Evolutionary conservation across 1,284 basidiomycete genomes (phyloP).

Genomic region (Abortiporus biennis): DNA sequence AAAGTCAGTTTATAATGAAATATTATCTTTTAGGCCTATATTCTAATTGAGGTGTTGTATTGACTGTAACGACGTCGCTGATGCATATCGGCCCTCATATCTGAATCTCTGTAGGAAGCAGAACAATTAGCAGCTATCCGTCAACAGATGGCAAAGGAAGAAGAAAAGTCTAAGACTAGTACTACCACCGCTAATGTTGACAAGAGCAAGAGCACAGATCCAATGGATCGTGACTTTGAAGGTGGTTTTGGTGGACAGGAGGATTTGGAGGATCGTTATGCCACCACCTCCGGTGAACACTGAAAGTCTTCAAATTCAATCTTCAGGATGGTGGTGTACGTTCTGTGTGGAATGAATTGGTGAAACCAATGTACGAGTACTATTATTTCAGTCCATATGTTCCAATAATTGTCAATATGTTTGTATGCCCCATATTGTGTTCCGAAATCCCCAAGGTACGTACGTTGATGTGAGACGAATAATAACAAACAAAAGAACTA

Average conservation of each 20-base stretch:
- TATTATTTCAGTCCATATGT: background rate
- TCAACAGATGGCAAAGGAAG: constrained; percentile 15
- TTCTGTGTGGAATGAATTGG: too few relatives aligned
- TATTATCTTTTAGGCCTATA: background rate
- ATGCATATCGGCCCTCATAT: too few relatives aligned
- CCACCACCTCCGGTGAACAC: constrained; percentile 42
- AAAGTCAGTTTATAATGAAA: constrained; percentile 19
- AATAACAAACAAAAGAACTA: too few relatives aligned
- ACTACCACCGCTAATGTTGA: background rate
- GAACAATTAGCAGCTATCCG: constrained; percentile 26
- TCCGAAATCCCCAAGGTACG: too few relatives aligned
- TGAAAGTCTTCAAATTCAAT: too few relatives aligned
- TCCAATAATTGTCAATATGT: background rate
- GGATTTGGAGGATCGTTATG: constrained; percentile 43
- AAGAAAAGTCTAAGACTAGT: constrained; percentile 9
- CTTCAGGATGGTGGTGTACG: too few relatives aligned
- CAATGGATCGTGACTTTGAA: constrained; percentile 31
- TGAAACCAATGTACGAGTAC: background rate
- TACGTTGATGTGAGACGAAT: too few relatives aligned
- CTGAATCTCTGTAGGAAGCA: too few relatives aligned
- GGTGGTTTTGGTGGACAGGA: constrained; percentile 44
- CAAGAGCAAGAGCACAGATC: background rate
- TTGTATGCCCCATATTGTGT: too few relatives aligned
- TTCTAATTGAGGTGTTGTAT: background rate
- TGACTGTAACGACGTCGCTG: too few relatives aligned